A percentile compares a stretch with the other conserved stretches of the same genome.
These are phyloP conservation scores for Lentinula edodes DNA, from an alignment of 768 basidiomycete species.

Conservation along the genomic window DNA sequence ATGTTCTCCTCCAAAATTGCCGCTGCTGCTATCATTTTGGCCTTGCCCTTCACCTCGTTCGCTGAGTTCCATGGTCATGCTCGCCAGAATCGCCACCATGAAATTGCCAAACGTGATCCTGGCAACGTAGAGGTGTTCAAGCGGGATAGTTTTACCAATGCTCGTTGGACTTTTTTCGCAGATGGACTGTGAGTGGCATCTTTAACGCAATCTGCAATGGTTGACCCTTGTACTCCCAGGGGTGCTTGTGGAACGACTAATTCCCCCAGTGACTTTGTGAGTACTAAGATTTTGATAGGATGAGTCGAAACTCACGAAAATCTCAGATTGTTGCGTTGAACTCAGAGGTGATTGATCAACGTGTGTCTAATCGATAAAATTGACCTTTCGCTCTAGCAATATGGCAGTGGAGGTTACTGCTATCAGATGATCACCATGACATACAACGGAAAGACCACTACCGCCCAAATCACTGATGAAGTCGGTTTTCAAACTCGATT, in stretches of 20 bases:
- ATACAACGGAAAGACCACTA: slow-evolving; percentile 48
- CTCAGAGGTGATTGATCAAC: background rate
- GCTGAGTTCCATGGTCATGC: background rate
- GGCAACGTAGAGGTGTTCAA: background rate
- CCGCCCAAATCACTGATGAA: slow-evolving; percentile 59
- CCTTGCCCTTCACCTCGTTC: background rate
- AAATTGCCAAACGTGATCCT: slow-evolving; percentile 3
- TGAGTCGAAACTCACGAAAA: background rate
- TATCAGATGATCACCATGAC: slow-evolving; percentile 57
- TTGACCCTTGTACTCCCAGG: background rate
- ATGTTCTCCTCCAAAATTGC: background rate
- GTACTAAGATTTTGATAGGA: background rate
- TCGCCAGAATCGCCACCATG: background rate
- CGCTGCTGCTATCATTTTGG: background rate
- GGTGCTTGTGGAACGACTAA: slow-evolving; percentile 5
- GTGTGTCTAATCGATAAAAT: background rate
- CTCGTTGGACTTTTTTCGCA: slow-evolving; percentile 7
- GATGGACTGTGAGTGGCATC: background rate
- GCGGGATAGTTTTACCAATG: background rate
- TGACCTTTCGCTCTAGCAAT: slow-evolving; percentile 40
- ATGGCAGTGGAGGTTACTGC: slow-evolving; percentile 44
- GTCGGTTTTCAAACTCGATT: slow-evolving; percentile 26
- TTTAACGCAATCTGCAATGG: background rate
- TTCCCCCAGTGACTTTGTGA: slow-evolving; percentile 3
- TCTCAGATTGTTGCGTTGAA: slow-evolving; percentile 6